Base-by-base conservation (phyloP, 768 basidiomycete genomes). In the Lactarius sp. region DNA sequence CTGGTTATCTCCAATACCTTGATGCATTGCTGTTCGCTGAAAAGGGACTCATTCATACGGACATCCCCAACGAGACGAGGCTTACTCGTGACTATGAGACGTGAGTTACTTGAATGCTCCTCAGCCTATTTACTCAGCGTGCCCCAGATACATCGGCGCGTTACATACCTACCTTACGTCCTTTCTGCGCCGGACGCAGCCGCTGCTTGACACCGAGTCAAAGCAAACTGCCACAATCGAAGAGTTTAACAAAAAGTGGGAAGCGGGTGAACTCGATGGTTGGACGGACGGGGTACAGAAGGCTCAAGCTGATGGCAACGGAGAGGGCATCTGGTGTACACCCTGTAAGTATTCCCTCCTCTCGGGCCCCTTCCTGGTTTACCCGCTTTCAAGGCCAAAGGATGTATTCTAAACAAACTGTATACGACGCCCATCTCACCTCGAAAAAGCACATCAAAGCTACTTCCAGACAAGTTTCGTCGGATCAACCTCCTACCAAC, bases 381-480 rank as follows among this genome's bases (percentile, higher is more conserved):
- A 46, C 50, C 50, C 20, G 54, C 50, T 37, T 42, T 36, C 31
- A 70, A 98, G 95, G 95, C 73, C 94, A 98, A 75, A 97, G 95
- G 73, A 79, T 83, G 61, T 98, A 98, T 75, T 84, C 95, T 13
- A 99, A 98, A 74, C 92, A 98, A 74, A 98, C 97, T 0, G 97
- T 99, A 9, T 99, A 94, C 73, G 92, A 97, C 66, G 94, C 94
- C 2, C 97, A 98, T 73, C 75, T 98, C 56, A 93, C 86, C 2
- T 96, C 94, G 22, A 98, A 95, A 78, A 98, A 94, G 73, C 97
- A 99, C 71, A 77, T 92, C 71, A 99, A 98, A 77, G 91, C 93
- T 8, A 80, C 84, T n/a, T 83, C 86, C 8, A 92, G 86, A 68
- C 86, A 88, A 71, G 86, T 83, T 4, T 67, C 71, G 22, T 66